A percentile compares a stretch with the other conserved stretches of the same genome.
These are phyloP conservation scores for Begonia fuchsioides DNA, from an alignment of 306 rosid genomes.

Conservation along the genomic window DNA sequence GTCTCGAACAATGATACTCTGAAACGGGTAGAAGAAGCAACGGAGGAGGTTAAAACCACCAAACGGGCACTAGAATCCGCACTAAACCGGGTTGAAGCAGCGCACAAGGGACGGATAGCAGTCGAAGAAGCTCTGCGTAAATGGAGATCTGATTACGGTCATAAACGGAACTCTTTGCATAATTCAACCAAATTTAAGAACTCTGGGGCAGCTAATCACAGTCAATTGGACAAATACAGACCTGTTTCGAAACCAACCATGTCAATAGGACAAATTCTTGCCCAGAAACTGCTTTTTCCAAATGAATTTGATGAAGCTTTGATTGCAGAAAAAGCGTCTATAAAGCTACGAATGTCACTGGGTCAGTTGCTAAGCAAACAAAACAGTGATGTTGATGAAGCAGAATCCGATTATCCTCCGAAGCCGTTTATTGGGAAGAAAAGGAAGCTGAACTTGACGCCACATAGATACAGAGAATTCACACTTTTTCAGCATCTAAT, in stretches of 20 bases:
- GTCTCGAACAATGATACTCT: constrained; percentile 42
- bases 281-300: constrained; percentile 60
- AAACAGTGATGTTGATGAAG: constrained; percentile 29
- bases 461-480: no score
- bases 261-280: constrained; percentile 76
- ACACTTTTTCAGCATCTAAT: no score
- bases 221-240: no score
- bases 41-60: constrained; percentile 62
- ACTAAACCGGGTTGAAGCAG: constrained; percentile 68
- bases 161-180: constrained; percentile 35
- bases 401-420: constrained; percentile 35
- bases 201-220: constrained; percentile 22
- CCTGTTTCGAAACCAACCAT: constrained; percentile 52
- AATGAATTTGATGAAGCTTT: constrained; percentile 34
- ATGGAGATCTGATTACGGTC: constrained; percentile 60
- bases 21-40: constrained; percentile 64
- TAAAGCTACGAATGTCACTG: constrained; percentile 54
- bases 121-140: constrained; percentile 78
- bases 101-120: constrained; percentile 53
- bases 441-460: constrained; percentile 27
- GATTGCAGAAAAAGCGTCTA: constrained; percentile 25
- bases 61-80: constrained; percentile 66
- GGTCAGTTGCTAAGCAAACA: constrained; percentile 82
- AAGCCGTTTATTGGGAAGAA: constrained; percentile 55
- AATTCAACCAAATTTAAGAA: constrained; percentile 54